Conservation (phyloP, 2,329 filamentous ascomycete species). For the Cladophialophora bantiana region DNA sequence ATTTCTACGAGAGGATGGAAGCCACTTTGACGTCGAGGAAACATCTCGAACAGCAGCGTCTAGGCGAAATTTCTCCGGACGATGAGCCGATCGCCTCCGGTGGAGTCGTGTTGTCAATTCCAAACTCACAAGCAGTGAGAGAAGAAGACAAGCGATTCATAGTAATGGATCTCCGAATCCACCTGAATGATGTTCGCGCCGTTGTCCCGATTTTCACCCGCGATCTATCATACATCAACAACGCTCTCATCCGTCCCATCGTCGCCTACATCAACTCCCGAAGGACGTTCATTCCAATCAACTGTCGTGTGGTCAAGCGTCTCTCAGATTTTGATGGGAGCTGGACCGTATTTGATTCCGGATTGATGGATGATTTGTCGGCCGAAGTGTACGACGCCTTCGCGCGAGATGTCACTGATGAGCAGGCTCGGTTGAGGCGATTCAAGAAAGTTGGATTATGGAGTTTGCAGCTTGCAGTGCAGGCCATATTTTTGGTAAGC, state of each 20-base stretch:
- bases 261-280: constrained; percentile 98
- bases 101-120: constrained; percentile 13
- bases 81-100: constrained; percentile 31
- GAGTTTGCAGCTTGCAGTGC: constrained; percentile 89
- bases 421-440: constrained; percentile 81
- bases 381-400: constrained; percentile 94
- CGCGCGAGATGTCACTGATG: constrained; percentile 86
- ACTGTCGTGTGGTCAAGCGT: constrained; percentile 91
- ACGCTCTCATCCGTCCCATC: constrained; percentile 91
- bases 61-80: constrained; percentile 5
- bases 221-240: constrained; percentile 94
- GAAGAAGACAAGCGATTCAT: constrained; percentile 76
- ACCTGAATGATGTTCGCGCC: constrained; percentile 93
- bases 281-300: constrained; percentile 92
- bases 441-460: constrained; percentile 97
- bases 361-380: constrained; percentile 89
- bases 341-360: constrained; percentile 94
- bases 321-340: constrained; percentile 89
- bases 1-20: constrained; percentile 95
- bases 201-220: constrained; percentile 90
- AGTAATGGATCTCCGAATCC: constrained; percentile 92
- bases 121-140: constrained; percentile 19
- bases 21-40: constrained; percentile 54
- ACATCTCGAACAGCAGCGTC: constrained; percentile 28
- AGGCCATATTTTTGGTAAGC: constrained; percentile 88